Conservation (phyloP, 768 basidiomycete species). For the Rhodotorula taiwanensis region DNA sequence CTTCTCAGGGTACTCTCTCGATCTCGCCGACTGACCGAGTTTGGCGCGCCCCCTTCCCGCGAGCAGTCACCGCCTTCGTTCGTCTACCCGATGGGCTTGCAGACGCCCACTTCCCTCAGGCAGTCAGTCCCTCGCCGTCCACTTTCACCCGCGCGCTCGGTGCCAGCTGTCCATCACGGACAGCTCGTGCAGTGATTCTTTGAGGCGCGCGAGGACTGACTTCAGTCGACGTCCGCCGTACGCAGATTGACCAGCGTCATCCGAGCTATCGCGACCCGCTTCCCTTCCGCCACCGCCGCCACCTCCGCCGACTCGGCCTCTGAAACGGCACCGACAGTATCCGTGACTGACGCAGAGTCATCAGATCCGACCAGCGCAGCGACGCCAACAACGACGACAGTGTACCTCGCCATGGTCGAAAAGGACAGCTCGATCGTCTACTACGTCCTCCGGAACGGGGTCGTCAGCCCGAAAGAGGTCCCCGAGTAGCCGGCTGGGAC, state of each 20-base stretch:
- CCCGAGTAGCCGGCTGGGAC: no score
- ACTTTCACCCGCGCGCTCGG: no score
- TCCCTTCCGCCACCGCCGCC: background rate
- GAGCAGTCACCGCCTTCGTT: constrained; percentile 9
- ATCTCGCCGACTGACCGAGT: no score
- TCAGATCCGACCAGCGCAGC: no score
- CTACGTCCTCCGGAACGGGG: constrained; percentile 33
- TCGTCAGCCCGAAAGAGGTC: constrained; percentile 35
- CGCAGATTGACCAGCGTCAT: constrained; percentile 21
- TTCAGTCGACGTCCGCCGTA: background rate
- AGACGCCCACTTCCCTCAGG: constrained; percentile 22
- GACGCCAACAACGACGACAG: background rate
- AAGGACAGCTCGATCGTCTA: constrained; percentile 36
- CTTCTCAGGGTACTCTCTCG: no score
- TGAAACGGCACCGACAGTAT: background rate
- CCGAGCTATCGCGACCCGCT: constrained; percentile 12
- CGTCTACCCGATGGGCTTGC: constrained; percentile 25
- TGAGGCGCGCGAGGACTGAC: no score
- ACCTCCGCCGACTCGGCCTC: background rate
- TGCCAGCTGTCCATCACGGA: no score
- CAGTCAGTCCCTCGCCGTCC: constrained; percentile 8
- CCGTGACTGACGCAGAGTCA: background rate
- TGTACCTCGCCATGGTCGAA: constrained; percentile 36
- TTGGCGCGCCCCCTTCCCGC: no score
- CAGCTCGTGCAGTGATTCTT: no score